These are phyloP conservation scores for Termitomyces sp. DNA, from an alignment of 1,284 basidiomycete species.

Conservation along the genomic window DNA sequence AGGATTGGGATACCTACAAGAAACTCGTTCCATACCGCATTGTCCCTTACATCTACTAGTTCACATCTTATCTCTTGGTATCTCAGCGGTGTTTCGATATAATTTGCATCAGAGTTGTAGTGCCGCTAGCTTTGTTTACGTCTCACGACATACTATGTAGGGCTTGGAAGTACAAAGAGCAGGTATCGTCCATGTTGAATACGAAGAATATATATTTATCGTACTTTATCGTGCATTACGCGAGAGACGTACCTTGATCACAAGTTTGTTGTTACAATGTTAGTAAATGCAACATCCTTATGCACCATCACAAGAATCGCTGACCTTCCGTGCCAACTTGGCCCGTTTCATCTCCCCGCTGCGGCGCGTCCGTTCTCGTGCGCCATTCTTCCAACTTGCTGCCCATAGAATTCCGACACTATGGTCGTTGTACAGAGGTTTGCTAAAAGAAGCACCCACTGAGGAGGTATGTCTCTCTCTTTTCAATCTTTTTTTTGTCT, in stretches of 20 bases:
- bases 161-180: neutral
- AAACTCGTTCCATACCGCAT: slow-evolving; percentile 84
- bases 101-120: neutral
- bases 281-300: slow-evolving; percentile 11
- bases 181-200: too few relatives aligned
- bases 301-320: slow-evolving; percentile 27
- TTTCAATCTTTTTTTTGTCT: neutral
- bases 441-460: slow-evolving; percentile 52
- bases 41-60: slow-evolving; percentile 78
- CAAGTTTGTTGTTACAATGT: neutral
- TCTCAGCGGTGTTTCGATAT: neutral
- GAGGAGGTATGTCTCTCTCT: slow-evolving; percentile 41
- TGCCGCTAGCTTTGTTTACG: neutral
- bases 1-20: slow-evolving; percentile 89
- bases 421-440: slow-evolving; percentile 64
- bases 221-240: too few relatives aligned
- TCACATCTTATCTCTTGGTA: neutral
- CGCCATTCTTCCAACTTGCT: slow-evolving; percentile 66
- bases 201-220: too few relatives aligned
- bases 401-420: slow-evolving; percentile 75
- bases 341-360: slow-evolving; percentile 51
- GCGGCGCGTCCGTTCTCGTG: slow-evolving; percentile 50
- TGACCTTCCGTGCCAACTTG: slow-evolving; percentile 48
- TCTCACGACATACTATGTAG: neutral
- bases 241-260: too few relatives aligned